Conservation (phyloP, 179 eudicot genomes). For the Spergularia azorica region DNA sequence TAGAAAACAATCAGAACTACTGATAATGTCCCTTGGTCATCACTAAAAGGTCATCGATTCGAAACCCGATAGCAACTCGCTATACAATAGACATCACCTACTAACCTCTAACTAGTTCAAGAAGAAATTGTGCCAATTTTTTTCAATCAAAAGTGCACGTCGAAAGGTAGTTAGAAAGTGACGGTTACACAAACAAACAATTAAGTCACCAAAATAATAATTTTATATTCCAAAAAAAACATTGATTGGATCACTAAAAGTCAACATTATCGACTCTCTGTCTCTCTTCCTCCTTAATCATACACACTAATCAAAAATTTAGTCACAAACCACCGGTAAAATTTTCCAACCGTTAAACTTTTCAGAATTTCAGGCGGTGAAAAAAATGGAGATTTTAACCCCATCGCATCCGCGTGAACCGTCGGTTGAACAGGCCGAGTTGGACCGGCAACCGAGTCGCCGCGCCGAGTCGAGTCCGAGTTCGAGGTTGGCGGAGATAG, state of each 20-base stretch:
- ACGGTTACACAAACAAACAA: not conserved
- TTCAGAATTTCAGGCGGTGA: not conserved
- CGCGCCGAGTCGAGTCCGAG: conserved; percentile 27
- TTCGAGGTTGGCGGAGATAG: conserved; percentile 10
- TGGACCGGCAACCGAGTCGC: not conserved
- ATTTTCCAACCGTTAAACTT: not conserved
- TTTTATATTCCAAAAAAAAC: not conserved
- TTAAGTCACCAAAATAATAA: not conserved
- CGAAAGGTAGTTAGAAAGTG: conserved; percentile 1
- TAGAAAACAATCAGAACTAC: no score
- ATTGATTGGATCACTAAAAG: not conserved
- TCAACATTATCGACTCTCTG: not conserved
- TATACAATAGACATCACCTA: no score
- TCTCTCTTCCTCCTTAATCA: not conserved
- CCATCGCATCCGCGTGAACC: conserved; percentile 23
- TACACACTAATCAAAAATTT: not conserved
- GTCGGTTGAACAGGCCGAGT: conserved; percentile 20
- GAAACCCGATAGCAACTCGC: no score
- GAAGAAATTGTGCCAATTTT: not conserved
- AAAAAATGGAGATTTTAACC: conserved; percentile 34
- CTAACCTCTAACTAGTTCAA: no score
- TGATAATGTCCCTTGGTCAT: no score
- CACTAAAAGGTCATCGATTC: no score
- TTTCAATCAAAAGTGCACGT: not conserved
- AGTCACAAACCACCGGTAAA: not conserved